phyloP scores from a whole-genome alignment of 306 rosid species.

The Crotalaria pallida region DNA sequence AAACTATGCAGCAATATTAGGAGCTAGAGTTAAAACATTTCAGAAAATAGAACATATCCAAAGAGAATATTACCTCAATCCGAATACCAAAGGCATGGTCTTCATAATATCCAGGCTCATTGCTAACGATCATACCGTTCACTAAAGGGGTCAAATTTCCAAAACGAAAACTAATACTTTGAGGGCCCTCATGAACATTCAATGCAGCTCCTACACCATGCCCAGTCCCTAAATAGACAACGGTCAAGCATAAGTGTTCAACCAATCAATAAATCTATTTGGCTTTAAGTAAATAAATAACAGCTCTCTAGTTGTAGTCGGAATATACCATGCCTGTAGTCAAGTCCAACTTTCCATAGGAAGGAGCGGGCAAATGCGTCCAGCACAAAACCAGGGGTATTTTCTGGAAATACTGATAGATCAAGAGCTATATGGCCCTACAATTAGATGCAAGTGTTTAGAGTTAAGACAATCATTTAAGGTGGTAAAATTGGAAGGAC shows the following conservation, averaged over 20 bases:
- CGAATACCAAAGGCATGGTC: conserved; percentile 93
- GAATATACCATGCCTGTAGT: conserved; percentile 83
- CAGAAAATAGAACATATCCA: conserved; percentile 5
- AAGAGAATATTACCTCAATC: conserved; percentile 61
- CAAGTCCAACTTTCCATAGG: conserved; percentile 97
- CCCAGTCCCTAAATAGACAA: conserved; percentile 68
- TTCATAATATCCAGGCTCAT: conserved; percentile 97
- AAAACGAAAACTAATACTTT: conserved; percentile 78
- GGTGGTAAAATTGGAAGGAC: background rate
- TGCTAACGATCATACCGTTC: conserved; percentile 86
- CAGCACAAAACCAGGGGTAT: conserved; percentile 88
- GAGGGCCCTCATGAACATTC: conserved; percentile 98
- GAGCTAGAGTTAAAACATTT: conserved; percentile 11
- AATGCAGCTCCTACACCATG: conserved; percentile 98
- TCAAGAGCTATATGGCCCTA: conserved; percentile 97
- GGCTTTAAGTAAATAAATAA: background rate
- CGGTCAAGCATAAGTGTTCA: background rate
- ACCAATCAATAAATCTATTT: conserved; percentile 7
- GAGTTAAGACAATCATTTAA: conserved; percentile 9
- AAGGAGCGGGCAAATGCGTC: conserved; percentile 94
- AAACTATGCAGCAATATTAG: conserved; percentile 10
- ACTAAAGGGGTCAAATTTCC: conserved; percentile 80
- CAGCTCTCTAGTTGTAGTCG: conserved; percentile 6
- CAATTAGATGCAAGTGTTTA: conserved; percentile 30
- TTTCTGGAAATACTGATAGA: conserved; percentile 82